phyloP scores from a whole-genome alignment of 306 rosid species.

The Alnus rubra region DNA sequence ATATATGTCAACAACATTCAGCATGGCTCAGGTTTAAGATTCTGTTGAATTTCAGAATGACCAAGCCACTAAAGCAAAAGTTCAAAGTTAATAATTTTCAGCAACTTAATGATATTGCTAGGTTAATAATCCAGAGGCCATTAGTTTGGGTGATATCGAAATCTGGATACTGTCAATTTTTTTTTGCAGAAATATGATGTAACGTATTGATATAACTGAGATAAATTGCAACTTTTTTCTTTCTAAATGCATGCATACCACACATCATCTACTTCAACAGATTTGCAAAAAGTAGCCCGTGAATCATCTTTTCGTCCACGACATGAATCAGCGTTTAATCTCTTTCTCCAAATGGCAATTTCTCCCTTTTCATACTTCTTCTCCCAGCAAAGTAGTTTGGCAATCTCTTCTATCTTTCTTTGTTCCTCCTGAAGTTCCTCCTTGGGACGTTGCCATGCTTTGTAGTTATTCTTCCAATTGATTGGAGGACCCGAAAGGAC shows the following conservation, averaged over 20 bases:
- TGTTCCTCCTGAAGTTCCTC: slow-evolving; percentile 88
- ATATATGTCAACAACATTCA: slow-evolving; percentile 6
- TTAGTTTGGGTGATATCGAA: background rate
- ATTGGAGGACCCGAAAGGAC: slow-evolving; percentile 96
- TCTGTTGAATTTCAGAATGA: slow-evolving; percentile 14
- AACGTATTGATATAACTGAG: background rate
- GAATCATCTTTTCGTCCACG: slow-evolving; percentile 64
- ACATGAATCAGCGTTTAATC: slow-evolving; percentile 65
- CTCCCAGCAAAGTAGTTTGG: slow-evolving; percentile 96
- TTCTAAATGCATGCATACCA: slow-evolving; percentile 49
- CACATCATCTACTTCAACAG: slow-evolving; percentile 61
- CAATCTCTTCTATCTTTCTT: slow-evolving; percentile 72
- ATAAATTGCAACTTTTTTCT: background rate
- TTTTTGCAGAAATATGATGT: background rate
- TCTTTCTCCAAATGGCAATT: slow-evolving; percentile 89
- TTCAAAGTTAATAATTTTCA: background rate
- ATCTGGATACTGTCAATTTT: background rate
- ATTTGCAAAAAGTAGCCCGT: slow-evolving; percentile 54
- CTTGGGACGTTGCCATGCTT: slow-evolving; percentile 85
- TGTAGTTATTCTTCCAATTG: slow-evolving; percentile 78
- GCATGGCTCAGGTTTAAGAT: slow-evolving; percentile 10
- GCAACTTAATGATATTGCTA: background rate
- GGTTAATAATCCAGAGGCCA: background rate
- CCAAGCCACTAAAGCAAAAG: background rate
- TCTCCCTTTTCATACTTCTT: slow-evolving; percentile 81